These are phyloP conservation scores for Thalassia testudinum DNA, from an alignment of 116 monocot species.

Conservation along the genomic window DNA sequence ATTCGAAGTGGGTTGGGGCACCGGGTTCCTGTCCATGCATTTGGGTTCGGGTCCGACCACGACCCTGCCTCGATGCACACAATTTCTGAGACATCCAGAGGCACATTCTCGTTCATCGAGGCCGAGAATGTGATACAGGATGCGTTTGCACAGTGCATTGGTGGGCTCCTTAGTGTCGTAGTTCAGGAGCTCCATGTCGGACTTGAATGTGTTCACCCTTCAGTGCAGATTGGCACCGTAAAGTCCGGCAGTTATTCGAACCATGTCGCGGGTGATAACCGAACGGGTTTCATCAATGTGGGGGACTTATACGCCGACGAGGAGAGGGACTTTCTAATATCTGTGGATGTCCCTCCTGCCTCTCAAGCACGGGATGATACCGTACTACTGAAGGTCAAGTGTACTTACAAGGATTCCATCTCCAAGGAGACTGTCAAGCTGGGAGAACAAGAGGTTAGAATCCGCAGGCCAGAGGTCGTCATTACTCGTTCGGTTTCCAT, in stretches of 20 bases:
- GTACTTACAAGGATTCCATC: slow-evolving; percentile 24
- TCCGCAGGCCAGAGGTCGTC: slow-evolving; percentile 4
- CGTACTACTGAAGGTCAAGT: slow-evolving; percentile 19
- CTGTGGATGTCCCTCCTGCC: slow-evolving; percentile 20
- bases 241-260: slow-evolving; percentile 50
- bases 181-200: slow-evolving; percentile 31
- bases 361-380: not conserved
- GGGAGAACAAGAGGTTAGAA: slow-evolving; percentile 1
- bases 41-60: slow-evolving; percentile 69
- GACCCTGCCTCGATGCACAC: slow-evolving; percentile 43
- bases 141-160: slow-evolving; percentile 68
- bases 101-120: slow-evolving; percentile 79
- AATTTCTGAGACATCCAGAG: slow-evolving; percentile 45
- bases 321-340: slow-evolving; percentile 51
- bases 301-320: slow-evolving; percentile 73
- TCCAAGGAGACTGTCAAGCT: slow-evolving; percentile 17
- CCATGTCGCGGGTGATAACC: slow-evolving; percentile 11
- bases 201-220: slow-evolving; percentile 25
- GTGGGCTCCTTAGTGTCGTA: slow-evolving; percentile 61
- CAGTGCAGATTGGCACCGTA: slow-evolving; percentile 11
- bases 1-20: slow-evolving; percentile 10
- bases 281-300: slow-evolving; percentile 24
- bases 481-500: slow-evolving; percentile 16
- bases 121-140: slow-evolving; percentile 41
- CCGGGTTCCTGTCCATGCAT: slow-evolving; percentile 43